Conservation (phyloP, 306 rosid species). For the Trichosanthes cucumerina region DNA sequence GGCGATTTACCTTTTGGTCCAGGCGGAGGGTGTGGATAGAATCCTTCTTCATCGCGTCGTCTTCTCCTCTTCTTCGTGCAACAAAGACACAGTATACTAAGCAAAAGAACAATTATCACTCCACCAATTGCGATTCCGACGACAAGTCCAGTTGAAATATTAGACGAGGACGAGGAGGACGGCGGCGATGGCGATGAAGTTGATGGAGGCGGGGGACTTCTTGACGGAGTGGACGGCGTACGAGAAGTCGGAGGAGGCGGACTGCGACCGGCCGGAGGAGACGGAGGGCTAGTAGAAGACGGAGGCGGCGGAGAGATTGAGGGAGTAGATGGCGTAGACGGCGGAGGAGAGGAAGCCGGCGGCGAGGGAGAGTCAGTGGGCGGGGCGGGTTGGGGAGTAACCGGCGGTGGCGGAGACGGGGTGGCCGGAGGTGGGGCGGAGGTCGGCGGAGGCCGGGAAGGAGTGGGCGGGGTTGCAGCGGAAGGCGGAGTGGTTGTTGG, state of each 20-base stretch:
- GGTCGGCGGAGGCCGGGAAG: constrained; percentile 6
- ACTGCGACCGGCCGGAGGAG: constrained; percentile 7
- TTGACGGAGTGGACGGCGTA: constrained; percentile 22
- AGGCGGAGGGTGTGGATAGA: constrained; percentile 31
- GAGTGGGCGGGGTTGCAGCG: background rate
- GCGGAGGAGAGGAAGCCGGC: constrained; percentile 21
- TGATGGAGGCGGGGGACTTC: constrained; percentile 22
- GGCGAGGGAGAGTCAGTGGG: constrained; percentile 22
- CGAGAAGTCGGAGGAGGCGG: constrained; percentile 20
- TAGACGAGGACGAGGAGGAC: constrained; percentile 30
- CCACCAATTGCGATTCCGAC: constrained; percentile 77
- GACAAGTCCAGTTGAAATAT: constrained; percentile 38
- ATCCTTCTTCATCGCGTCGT: constrained; percentile 41
- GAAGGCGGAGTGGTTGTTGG: background rate
- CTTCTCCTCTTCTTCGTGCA: constrained; percentile 64
- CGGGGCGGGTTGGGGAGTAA: constrained; percentile 15
- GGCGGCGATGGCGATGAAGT: constrained; percentile 6
- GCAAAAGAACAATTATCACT: constrained; percentile 39
- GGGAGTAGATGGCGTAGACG: constrained; percentile 26
- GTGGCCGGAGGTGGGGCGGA: constrained; percentile 26
- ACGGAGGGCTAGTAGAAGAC: constrained; percentile 9
- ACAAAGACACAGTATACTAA: constrained; percentile 60
- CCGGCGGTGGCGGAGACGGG: constrained; percentile 21
- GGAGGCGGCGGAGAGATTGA: constrained; percentile 22
- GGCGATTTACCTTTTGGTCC: constrained; percentile 54